Base-by-base conservation (phyloP, 768 basidiomycete species). In the Candolleomyces eurysporus region DNA sequence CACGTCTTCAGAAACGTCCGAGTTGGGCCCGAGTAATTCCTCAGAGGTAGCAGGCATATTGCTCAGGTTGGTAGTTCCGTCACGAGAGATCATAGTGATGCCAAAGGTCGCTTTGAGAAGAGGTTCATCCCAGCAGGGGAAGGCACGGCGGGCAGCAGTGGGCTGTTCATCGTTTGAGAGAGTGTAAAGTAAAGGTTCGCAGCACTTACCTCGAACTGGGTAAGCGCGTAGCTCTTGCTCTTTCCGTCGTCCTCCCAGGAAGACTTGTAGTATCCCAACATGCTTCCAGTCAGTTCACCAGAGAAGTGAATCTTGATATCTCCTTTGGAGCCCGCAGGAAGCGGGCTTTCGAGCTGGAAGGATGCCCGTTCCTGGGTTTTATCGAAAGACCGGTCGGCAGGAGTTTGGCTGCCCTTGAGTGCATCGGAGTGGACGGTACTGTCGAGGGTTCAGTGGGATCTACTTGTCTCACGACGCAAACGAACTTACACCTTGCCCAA, bases 41-140 rank as follows among this genome's bases (percentile, higher is more conserved):
- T 92, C 87, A n/a, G 85, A 87, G 54, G 79, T 71, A 17, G 81
- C 85, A 19, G 92, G 82, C 92, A 94, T 96, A 76, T 98, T 98
- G 77, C 87, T 89, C 63, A 98, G 77, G 71, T 84, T 91, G 69
- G 87, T 84, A 4, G 91, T 89, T 63, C 86, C 84, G 9, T 76
- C 78, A 62, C 87, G 85, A n/a, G 93, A 92, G 67, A 96, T 81
- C 81, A 96, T 79, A 14, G 88, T 89, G 61, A 94, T 77, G 0
- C 82, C 68, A 70, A 89, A 92, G 2, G 89, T 94, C 0, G 94
- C 90, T 73, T 98, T 98, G 66, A 96, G 79, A 42, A 85, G 80
- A 16, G 96, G 96, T 70, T 97, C 95, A 70, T 97, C 96, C 92
- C 92, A 96, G 77, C 89, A 92, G 30, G 92, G 92, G 72, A 93